Conservation (phyloP, 108 stramenopile species). For the Nitzschia palea region DNA sequence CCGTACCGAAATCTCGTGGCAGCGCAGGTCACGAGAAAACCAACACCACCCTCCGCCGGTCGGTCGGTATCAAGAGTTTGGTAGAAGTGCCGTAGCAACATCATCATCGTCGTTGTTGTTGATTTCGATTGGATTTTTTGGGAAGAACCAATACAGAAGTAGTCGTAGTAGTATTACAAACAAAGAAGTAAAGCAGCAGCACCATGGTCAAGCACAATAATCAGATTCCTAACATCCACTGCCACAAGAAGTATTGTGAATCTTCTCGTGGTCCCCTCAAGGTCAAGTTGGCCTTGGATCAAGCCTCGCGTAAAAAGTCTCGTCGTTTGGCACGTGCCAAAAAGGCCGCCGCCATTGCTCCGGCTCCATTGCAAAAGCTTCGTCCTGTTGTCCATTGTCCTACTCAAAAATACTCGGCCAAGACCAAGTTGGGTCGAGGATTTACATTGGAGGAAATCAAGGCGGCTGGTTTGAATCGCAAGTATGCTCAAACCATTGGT, state of each 20-base stretch:
- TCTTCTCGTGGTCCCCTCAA: slow-evolving; percentile 91
- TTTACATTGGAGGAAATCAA: slow-evolving; percentile 97
- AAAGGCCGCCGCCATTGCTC: slow-evolving; percentile 95
- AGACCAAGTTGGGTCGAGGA: slow-evolving; percentile 93
- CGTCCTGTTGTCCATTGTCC: slow-evolving; percentile 96
- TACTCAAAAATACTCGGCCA: slow-evolving; percentile 95
- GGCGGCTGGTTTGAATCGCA: slow-evolving; percentile 87
- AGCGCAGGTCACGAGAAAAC: too few relatives aligned
- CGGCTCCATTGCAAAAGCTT: slow-evolving; percentile 91
- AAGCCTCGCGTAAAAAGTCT: slow-evolving; percentile 96
- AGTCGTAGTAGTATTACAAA: too few relatives aligned
- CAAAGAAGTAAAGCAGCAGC: too few relatives aligned
- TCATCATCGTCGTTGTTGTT: too few relatives aligned
- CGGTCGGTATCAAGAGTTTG: too few relatives aligned
- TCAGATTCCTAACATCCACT: slow-evolving; percentile 97
- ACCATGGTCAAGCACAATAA: slow-evolving; percentile 99
- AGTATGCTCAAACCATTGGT: slow-evolving; percentile 91
- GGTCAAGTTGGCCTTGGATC: slow-evolving; percentile 91
- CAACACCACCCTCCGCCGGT: too few relatives aligned
- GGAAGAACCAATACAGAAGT: too few relatives aligned
- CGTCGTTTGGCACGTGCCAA: slow-evolving; percentile 92
- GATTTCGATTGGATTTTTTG: too few relatives aligned
- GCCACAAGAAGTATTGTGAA: slow-evolving; percentile 94
- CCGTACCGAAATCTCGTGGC: too few relatives aligned
- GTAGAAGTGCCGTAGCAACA: too few relatives aligned